Conservation (phyloP, 768 basidiomycete species). For the Termitomyces eurrhizus region DNA sequence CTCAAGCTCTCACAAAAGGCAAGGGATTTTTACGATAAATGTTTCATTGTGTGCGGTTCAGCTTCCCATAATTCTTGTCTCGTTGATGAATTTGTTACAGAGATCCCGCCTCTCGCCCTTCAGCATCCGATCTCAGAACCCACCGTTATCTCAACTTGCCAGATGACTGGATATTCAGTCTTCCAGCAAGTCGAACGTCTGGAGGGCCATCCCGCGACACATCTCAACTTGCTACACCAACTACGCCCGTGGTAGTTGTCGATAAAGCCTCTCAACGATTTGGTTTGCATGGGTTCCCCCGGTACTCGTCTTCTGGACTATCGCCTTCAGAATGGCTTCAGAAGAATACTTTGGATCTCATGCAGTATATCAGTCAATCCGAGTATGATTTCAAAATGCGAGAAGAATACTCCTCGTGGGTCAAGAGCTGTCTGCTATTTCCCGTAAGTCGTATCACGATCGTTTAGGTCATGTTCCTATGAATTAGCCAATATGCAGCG, state of each 20-base stretch:
- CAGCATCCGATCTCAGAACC: constrained; percentile 65
- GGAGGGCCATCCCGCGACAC: background rate
- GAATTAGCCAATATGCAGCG: constrained; percentile 1
- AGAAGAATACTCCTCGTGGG: constrained; percentile 7
- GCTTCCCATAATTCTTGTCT: constrained; percentile 3
- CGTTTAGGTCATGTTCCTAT: background rate
- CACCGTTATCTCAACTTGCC: constrained; percentile 74
- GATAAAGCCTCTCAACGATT: constrained; percentile 11
- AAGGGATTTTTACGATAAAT: constrained; percentile 78
- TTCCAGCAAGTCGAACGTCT: constrained; percentile 36
- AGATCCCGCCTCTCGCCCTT: constrained; percentile 77
- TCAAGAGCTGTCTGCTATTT: constrained; percentile 1
- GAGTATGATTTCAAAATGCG: background rate
- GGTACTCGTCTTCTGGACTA: constrained; percentile 6
- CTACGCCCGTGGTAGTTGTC: background rate
- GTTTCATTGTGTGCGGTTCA: constrained; percentile 72
- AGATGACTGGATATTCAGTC: constrained; percentile 69
- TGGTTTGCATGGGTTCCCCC: constrained; percentile 3
- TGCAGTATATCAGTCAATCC: constrained; percentile 4
- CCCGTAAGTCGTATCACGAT: background rate
- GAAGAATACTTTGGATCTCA: constrained; percentile 2
- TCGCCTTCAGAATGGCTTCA: constrained; percentile 6
- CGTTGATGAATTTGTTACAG: constrained; percentile 28
- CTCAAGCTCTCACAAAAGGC: constrained; percentile 67
- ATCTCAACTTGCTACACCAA: background rate